These are phyloP conservation scores for Bacidia gigantensis DNA, from an alignment of 495 filamentous ascomycete genomes.

Conservation along the genomic window DNA sequence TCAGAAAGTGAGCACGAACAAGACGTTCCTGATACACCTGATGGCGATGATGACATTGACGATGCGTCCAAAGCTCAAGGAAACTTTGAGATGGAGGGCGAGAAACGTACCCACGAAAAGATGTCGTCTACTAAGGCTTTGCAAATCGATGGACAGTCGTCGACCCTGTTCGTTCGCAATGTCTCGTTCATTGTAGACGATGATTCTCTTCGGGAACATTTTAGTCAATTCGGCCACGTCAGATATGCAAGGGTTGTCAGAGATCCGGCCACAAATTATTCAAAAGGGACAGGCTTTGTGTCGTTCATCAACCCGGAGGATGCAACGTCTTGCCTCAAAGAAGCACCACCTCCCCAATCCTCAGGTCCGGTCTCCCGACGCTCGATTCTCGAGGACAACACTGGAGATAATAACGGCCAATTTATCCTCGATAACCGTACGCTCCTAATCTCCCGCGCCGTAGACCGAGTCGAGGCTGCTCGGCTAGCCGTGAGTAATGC, in stretches of 20 bases:
- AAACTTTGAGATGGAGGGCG: conserved; percentile 14
- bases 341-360: conserved; percentile 45
- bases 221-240: conserved; percentile 66
- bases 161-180: conserved; percentile 84
- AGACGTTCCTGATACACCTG: background rate
- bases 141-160: background rate
- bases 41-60: conserved; percentile 27
- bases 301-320: conserved; percentile 74
- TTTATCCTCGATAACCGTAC: conserved; percentile 86
- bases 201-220: conserved; percentile 66
- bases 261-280: conserved; percentile 67
- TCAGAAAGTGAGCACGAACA: background rate
- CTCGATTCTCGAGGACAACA: conserved; percentile 74
- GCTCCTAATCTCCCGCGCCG: conserved; percentile 70
- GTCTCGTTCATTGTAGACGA: conserved; percentile 78
- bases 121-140: conserved; percentile 16
- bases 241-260: conserved; percentile 82
- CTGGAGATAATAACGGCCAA: conserved; percentile 56
- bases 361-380: conserved; percentile 37
- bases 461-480: conserved; percentile 62
- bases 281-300: conserved; percentile 87
- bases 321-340: conserved; percentile 54
- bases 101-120: background rate
- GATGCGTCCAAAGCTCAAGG: conserved; percentile 38
- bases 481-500: conserved; percentile 57